phyloP scores from a whole-genome alignment of 148 eudicot species.

The Tetragonia tetragonoides region DNA sequence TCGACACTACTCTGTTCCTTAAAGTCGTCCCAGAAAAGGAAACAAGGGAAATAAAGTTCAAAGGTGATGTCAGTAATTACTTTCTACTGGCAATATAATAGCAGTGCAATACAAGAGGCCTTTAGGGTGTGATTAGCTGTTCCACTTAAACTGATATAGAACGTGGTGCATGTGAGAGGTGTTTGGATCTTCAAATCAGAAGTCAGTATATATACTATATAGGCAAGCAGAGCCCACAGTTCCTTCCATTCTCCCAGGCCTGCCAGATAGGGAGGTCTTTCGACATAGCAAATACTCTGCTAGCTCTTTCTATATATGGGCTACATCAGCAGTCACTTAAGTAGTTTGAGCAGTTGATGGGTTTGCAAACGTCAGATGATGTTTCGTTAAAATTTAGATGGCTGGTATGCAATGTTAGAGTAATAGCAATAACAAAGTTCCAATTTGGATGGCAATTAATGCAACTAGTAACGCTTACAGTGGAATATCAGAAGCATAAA shows the following conservation, averaged over 20 bases:
- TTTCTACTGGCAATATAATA: too few species aligned
- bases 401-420: not conserved
- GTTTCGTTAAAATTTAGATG: not conserved
- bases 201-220: not conserved
- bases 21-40: not conserved
- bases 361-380: not conserved
- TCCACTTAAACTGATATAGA: not conserved
- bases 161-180: not conserved
- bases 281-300: not conserved
- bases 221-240: not conserved
- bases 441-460: not conserved
- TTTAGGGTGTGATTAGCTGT: too few species aligned
- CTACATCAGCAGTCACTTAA: not conserved
- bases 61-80: too few species aligned
- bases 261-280: not conserved
- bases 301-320: not conserved
- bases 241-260: not conserved
- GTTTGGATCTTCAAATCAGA: not conserved
- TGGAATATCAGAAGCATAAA: constrained; percentile 1
- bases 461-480: not conserved
- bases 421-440: not conserved
- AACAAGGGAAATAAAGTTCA: not conserved
- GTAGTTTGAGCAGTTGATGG: not conserved
- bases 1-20: too few species aligned
- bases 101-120: too few species aligned